Evolutionary conservation across 306 rosid genomes (phyloP), one percentile per base, ranked within the genome.

Genomic region (Cicer chorassanicum): DNA sequence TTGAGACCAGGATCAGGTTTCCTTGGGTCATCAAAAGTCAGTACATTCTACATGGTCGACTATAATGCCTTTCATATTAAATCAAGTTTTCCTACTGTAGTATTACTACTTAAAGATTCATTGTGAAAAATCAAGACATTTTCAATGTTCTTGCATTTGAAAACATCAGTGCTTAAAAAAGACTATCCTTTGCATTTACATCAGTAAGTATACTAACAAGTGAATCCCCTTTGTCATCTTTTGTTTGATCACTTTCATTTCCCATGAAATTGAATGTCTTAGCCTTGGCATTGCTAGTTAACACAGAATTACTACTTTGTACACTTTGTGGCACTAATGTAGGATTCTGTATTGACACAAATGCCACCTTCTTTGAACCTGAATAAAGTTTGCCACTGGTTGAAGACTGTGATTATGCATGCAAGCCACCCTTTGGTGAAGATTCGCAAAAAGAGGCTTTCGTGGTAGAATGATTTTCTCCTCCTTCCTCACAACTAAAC

Each of bases 341-440:
- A 13, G 87, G 87, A 68, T 76, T 82, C 70, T 84, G 83, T 46
- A 91, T 70, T 0, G 93, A 85, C 65, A 93, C 55, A 81, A 89
- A 93, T 10, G 96, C 97, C 16, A 87, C 90, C 78, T 86, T 88
- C 73, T 79, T 82, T 0, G 83, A 70, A 60, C 74, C 44, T 15
- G 87, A 77, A 70, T 69, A 54, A 38, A n/a, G 78, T 57, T 76
- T 65, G 36, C 80, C 61, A 56, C 62, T 14, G 38, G 77, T 15
- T 56, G 82, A 74, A 44, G 83, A 61, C 45, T 12, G 44, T 41
- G 85, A 59, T 53, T 65, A 60, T 56, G 74, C 56, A 77, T 49
- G 73, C 72, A 80, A 78, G 62, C 75, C 65, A 44, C 38, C 72
- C 40, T 74, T 75, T 59, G 38, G 65, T 2, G 78, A 70, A 48